Conservation (phyloP, 805 yeast genomes). For the Tetrapisispora phaffii region DNA sequence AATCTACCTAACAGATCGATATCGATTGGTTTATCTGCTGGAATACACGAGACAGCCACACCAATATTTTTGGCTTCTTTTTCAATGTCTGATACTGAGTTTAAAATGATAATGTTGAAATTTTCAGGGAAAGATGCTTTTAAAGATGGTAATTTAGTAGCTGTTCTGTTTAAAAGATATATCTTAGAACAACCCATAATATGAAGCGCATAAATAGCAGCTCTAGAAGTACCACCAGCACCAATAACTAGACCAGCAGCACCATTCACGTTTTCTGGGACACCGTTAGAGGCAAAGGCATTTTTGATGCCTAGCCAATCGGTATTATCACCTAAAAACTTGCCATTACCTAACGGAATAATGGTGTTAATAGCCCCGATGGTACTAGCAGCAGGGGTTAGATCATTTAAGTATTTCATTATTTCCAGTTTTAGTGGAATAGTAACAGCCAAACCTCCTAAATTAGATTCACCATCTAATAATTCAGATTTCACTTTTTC, state of each 20-base stretch:
- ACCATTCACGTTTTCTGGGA: slow-evolving; percentile 33
- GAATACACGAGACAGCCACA: slow-evolving; percentile 69
- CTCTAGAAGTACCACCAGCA: slow-evolving; percentile 96
- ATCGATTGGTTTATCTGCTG: slow-evolving; percentile 69
- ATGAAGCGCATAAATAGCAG: slow-evolving; percentile 81
- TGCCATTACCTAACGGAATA: slow-evolving; percentile 40
- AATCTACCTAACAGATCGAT: slow-evolving; percentile 38
- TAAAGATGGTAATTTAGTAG: slow-evolving; percentile 50
- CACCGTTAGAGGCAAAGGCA: slow-evolving; percentile 56
- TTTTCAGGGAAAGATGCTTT: slow-evolving; percentile 49
- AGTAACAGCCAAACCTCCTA: slow-evolving; percentile 94
- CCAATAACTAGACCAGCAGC: slow-evolving; percentile 76
- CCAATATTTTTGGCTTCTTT: slow-evolving; percentile 36
- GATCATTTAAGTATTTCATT: slow-evolving; percentile 50
- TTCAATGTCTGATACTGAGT: slow-evolving; percentile 37
- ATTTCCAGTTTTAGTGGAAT: slow-evolving; percentile 86
- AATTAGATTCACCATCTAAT: slow-evolving; percentile 34
- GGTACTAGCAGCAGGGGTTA: slow-evolving; percentile 65
- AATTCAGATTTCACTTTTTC: slow-evolving; percentile 44
- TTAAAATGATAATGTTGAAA: slow-evolving; percentile 51
- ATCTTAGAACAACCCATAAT: slow-evolving; percentile 68
- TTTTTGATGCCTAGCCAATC: slow-evolving; percentile 87
- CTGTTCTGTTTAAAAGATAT: slow-evolving; percentile 74
- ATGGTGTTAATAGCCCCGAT: slow-evolving; percentile 95
- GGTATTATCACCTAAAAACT: slow-evolving; percentile 77